phyloP scores from a whole-genome alignment of 2,329 filamentous ascomycete genomes.

The Blastomyces emzantsi region DNA sequence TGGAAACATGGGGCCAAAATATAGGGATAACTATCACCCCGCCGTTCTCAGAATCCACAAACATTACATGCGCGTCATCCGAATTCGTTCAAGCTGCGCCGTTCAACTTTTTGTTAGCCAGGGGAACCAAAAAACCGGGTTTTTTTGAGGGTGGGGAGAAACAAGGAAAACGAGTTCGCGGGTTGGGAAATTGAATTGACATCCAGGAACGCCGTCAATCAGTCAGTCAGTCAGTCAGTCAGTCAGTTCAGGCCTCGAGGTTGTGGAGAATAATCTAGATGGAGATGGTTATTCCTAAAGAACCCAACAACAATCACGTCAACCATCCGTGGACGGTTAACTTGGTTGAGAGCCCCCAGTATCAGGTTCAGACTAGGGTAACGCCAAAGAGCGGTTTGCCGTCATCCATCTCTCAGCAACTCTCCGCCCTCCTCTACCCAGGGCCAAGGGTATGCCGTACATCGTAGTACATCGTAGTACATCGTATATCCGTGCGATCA shows the following conservation, averaged over 20 bases:
- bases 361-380: not conserved
- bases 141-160: not conserved
- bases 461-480: too few species aligned
- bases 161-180: not conserved
- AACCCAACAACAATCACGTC: too few species aligned
- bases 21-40: not conserved
- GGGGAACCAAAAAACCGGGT: not conserved
- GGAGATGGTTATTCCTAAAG: too few species aligned
- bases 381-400: not conserved
- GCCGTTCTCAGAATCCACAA: not conserved
- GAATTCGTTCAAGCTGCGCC: not conserved
- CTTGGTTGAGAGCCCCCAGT: too few species aligned
- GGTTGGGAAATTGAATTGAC: not conserved
- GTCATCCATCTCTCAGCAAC: not conserved
- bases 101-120: not conserved
- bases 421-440: not conserved
- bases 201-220: not conserved
- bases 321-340: too few species aligned
- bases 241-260: too few species aligned
- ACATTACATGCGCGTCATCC: constrained; percentile 1
- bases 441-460: too few species aligned
- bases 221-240: too few species aligned
- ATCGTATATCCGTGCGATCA: not conserved
- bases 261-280: not conserved
- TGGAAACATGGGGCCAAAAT: not conserved